Base-by-base conservation (phyloP, 495 filamentous ascomycete species). In the Hypoxylon perforatum region DNA sequence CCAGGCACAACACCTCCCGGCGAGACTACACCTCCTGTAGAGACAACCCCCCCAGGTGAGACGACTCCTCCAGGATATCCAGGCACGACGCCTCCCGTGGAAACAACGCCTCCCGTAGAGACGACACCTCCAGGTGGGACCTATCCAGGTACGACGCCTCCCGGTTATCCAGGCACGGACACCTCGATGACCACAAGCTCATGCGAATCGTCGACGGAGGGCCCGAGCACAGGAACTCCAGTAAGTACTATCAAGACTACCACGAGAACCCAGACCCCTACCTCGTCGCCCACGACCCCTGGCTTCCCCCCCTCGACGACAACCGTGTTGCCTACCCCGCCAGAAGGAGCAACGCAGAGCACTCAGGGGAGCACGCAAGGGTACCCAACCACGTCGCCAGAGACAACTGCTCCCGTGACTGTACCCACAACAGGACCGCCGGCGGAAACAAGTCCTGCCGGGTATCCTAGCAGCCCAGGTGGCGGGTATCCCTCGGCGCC, bases 371-470 rank as follows among this genome's bases (percentile, higher is more conserved):
- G 36, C 11, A 7, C 22, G 3, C 48, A 46, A 5, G 23, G 57
- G 2, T 61, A 61, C 21, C 57, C 57, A 44, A 61, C 57, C 4
- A 10, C 57, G 4, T 35, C 57, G 14, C 36, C 58, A 12, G 12
- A 3, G 15, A n/a, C 5, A n/a, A 42, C 39, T 42, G 15, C 39
- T 17, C 39, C 39, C 39, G 39, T n/a, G 35, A 38, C 35, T 3
- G 9, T 11, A 4, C 35, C 35, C 35, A 10, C 9, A 3, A 38
- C 35, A 10, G 9, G 18, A 11, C 47, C 60, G 14, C 52, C 52
- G 10, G 38, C 19, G 47, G 57, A n/a, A 49, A 18, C 25, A 25
- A 44, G 28, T 17, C 39, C 25, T 46, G 50, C 21, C 25, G 56
- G 30, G 17, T 55, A 49, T 44, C 69, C 57, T 22, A 15, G 36